Base-by-base conservation (phyloP, 306 rosid genomes). In the Corylus avellana region DNA sequence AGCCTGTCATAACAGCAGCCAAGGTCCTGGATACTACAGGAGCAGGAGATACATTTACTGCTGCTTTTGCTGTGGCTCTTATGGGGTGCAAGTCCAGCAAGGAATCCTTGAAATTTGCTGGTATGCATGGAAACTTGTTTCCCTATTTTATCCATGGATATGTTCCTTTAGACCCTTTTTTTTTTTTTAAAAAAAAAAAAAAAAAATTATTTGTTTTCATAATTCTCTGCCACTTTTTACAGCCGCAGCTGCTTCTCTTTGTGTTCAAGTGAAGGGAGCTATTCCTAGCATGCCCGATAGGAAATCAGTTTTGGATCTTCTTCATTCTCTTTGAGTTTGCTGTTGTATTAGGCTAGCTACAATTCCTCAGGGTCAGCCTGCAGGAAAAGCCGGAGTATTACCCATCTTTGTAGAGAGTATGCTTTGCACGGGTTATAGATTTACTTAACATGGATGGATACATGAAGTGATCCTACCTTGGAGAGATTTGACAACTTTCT, bases 251-350 rank as follows among this genome's bases (percentile, higher is more conserved):
- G 97, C 98, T 53, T 95, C 97, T 80, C 93, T 92, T 10, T 92
- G 98, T 85, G 91, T 95, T 80, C 97, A 91, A 90, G 98, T 92
- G 75, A 95, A 95, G 85, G 98, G 98, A 66, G 98, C 98, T 79
- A 90, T 90, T 86, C 98, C 98, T 37, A 91, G 98, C 88, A 92
- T 95, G 97, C 98, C 97, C 35, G 90, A 90, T 66, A 89, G 98
- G 77, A 75, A 87, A 77, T 86, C 97, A 55, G 94, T 95, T 78
- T 73, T 87, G 70, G 87, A 88, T 75, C 92, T 92, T 72, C 95
- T 95, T 80, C 83, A 80, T 25, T 79, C 86, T 80, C 77, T 35
- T 75, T 92, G 86, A 87, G 73, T 44, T 81, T 76, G 61, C 76
- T 73, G 17, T 77, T 59, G 48, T 32, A 72, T 58, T 32, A 8